Evolutionary conservation across 2,329 filamentous ascomycete genomes (phyloP), one percentile per base, ranked within the genome.

Genomic region (Colletotrichum sp.): DNA sequence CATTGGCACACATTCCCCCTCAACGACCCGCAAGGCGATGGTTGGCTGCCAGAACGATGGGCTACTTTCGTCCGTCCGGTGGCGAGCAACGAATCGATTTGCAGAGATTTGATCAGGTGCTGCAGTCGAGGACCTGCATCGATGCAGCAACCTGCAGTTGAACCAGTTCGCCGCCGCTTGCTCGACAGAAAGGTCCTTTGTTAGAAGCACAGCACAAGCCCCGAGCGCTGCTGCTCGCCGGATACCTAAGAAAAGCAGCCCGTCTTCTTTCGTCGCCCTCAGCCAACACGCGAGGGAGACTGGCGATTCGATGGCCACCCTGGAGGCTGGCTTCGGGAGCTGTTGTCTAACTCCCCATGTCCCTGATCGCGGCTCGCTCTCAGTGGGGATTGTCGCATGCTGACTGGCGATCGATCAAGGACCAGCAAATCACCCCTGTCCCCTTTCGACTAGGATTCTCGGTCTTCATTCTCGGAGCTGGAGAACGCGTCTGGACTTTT

Each of bases 351-450:
- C 24, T 15, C 18, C 52, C 69, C 68, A 30, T 64, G 43, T 67
- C 68, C 62, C 32, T 72, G 62, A 62, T 8, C 26, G 8, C 34
- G 38, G 68, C 62, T 72, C 55, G 26, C 55, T 12, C 26, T 43
- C 30, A 32, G 72, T 75, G 72, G 72, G 32, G 55, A 24, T 30
- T 18, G 6, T 24, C 24, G 69, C 28, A 60, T 61, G 36, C 67
- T 66, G 21, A 66, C 69, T 32, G 68, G 52, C 72, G 68, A 75
- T 75, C 72, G 32, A 38, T 64, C 9, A 66, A 67, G 65, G 65
- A 58, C 28, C 48, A 56, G 65, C 60, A 64, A 26, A 9, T 6
- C 10, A 71, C 58, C 72, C 68, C 62, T 75, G 61, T 60, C 26
- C 3, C 38, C 24, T 66, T n/a, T 38, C 30, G 61, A n/a, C 8